phyloP scores from a whole-genome alignment of 2,329 filamentous ascomycete genomes.

The Monosporascus sp. region DNA sequence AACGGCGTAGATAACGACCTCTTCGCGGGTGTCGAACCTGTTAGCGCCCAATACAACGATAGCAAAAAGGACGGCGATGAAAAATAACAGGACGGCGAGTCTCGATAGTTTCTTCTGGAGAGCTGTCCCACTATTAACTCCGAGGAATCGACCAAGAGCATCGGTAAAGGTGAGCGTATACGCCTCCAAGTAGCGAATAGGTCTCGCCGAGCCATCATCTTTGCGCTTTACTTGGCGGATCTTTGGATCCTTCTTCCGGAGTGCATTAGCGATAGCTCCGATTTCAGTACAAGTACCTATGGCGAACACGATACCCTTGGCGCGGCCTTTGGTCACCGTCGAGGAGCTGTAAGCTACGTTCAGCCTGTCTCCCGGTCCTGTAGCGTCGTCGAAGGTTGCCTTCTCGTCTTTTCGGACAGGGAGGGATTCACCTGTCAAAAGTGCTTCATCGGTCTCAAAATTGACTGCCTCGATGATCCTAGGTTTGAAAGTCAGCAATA shows the following conservation, averaged over 20 bases:
- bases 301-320: conserved; percentile 53
- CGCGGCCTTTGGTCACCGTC: conserved; percentile 57
- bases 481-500: background rate
- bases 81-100: conserved; percentile 62
- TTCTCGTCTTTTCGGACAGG: conserved; percentile 50
- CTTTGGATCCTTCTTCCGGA: conserved; percentile 50
- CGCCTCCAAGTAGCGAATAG: conserved; percentile 45
- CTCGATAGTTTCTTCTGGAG: conserved; percentile 64
- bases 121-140: conserved; percentile 64
- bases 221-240: conserved; percentile 46
- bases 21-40: conserved; percentile 44
- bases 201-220: conserved; percentile 46
- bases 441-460: conserved; percentile 56
- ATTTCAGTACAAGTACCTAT: conserved; percentile 59
- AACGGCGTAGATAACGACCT: conserved; percentile 61
- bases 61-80: conserved; percentile 61
- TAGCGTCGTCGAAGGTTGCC: conserved; percentile 43
- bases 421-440: conserved; percentile 58
- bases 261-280: conserved; percentile 57
- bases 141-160: conserved; percentile 58
- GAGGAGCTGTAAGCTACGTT: conserved; percentile 60
- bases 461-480: conserved; percentile 47
- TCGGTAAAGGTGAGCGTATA: conserved; percentile 48
- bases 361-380: conserved; percentile 56
- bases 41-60: conserved; percentile 66